Percentiles rank a stretch among this genome's conserved stretches.
Conservation (phyloP, 257 asterid species). For the Pogostemon cablin region DNA sequence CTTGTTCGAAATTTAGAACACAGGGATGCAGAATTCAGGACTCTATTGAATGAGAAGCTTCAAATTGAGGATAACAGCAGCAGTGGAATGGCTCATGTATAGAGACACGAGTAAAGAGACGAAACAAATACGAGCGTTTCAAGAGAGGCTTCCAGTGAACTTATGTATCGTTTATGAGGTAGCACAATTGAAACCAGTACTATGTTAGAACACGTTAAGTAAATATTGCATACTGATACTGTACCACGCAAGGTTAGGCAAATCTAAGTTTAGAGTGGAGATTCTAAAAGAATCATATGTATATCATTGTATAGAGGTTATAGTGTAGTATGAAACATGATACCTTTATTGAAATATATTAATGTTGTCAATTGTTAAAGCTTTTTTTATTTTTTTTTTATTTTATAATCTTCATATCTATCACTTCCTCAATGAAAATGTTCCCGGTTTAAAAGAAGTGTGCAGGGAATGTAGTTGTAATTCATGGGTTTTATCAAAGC, state of each 20-base stretch:
- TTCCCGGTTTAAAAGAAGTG: too few relatives aligned
- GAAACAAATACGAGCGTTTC: background rate
- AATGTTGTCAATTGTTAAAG: too few relatives aligned
- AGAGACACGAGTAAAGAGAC: constrained; percentile 32
- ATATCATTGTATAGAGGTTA: too few relatives aligned
- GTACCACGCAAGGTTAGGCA: background rate
- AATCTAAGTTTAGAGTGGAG: too few relatives aligned
- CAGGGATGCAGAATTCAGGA: constrained; percentile 68
- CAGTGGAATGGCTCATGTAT: constrained; percentile 43
- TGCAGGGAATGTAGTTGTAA: too few relatives aligned
- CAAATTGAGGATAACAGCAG: constrained; percentile 47
- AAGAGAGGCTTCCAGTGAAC: constrained; percentile 32
- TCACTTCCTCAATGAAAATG: too few relatives aligned
- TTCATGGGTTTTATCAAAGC: too few relatives aligned
- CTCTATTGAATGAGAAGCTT: constrained; percentile 70
- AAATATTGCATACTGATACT: constrained; percentile 1
- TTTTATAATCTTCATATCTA: too few relatives aligned
- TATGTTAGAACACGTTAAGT: constrained; percentile 5
- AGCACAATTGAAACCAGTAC: background rate
- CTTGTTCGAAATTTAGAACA: constrained; percentile 63
- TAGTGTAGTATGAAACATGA: too few relatives aligned
- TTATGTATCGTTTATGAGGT: constrained; percentile 28
- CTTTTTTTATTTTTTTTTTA: too few relatives aligned
- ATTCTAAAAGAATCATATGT: too few relatives aligned
- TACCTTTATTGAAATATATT: too few relatives aligned